Conservation (phyloP, 306 rosid genomes). For the Vigna unguiculata region DNA sequence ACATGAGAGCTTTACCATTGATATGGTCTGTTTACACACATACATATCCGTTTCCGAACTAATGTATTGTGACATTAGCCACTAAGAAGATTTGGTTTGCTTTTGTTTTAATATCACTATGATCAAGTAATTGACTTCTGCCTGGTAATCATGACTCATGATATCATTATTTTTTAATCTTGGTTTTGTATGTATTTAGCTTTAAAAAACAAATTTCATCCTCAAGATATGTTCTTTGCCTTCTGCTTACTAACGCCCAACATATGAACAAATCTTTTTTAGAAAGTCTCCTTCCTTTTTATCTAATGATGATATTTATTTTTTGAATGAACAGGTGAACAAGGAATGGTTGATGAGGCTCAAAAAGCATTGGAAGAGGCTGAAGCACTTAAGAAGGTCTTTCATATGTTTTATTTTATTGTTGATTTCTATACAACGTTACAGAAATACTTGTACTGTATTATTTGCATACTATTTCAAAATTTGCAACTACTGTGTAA, state of each 20-base stretch:
- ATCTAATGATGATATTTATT: slow-evolving; percentile 31
- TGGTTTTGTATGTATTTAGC: slow-evolving; percentile 9
- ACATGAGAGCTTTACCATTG: not conserved
- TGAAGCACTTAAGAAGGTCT: slow-evolving; percentile 97
- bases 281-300: not conserved
- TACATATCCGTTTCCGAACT: not conserved
- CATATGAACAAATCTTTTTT: slow-evolving; percentile 3
- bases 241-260: slow-evolving; percentile 28
- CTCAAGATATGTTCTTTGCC: not conserved
- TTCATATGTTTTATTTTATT: slow-evolving; percentile 35
- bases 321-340: slow-evolving; percentile 82
- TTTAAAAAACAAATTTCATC: slow-evolving; percentile 9
- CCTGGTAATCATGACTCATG: not conserved
- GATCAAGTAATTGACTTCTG: slow-evolving; percentile 1
- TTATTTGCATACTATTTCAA: too few relatives aligned
- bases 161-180: not conserved
- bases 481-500: too few relatives aligned
- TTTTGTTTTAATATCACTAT: slow-evolving; percentile 26
- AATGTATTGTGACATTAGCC: not conserved
- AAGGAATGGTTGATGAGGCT: slow-evolving; percentile 98
- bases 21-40: not conserved
- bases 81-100: not conserved
- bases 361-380: slow-evolving; percentile 99
- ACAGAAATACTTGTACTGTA: slow-evolving; percentile 11
- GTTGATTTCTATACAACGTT: slow-evolving; percentile 27